Evolutionary conservation across 208 protist species (phyloP), one percentile per base, ranked within the genome.

Genomic region (Crithidia mellificae): DNA sequence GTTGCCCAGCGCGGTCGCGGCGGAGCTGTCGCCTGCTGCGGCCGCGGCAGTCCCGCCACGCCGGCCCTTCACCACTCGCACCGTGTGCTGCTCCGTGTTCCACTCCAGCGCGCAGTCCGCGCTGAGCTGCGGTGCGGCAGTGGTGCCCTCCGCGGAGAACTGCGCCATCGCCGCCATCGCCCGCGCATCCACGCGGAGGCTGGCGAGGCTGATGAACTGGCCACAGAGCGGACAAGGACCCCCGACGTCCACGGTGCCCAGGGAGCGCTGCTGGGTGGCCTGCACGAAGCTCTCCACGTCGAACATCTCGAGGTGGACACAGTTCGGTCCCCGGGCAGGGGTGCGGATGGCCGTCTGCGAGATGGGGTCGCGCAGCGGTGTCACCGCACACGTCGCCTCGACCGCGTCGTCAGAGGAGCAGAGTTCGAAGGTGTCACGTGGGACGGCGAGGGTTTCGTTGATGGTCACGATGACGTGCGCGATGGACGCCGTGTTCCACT

Each of bases 281-380:
- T 71, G 78, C 17, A 95, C 81, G 70, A 93, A 92, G 25, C 70
- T 78, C 30, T 54, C 63, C n/a, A 89, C 43, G 47, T 95, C 90
- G 68, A 95, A 95, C n/a, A 91, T 34, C 55, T 90, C 85, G 29
- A 83, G 29, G 70, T 95, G 90, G 32, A 62, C 67, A 43, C 90
- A 95, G 29, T 22, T 41, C 22, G 64, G 43, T 15, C 90, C 87
- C 17, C 90, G 78, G 6, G 72, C 80, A 2, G 90, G 90, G 19
- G 78, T 74, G 20, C 58, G 66, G 25, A 95, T 84, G 14, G 73
- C 67, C 14, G 55, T 68, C 6, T 75, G 80, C 17, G 88, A 82
- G 20, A 95, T 74, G 3, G 84, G 81, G 51, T 95, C 90, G 14
- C 83, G 76, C 62, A 93, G 74, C 17, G 85, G 83, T 19, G 72